Evolutionary conservation across 176 grass and related monocot species (phyloP), one percentile per base, ranked within the genome.

Genomic region (Triticum timopheevii): DNA sequence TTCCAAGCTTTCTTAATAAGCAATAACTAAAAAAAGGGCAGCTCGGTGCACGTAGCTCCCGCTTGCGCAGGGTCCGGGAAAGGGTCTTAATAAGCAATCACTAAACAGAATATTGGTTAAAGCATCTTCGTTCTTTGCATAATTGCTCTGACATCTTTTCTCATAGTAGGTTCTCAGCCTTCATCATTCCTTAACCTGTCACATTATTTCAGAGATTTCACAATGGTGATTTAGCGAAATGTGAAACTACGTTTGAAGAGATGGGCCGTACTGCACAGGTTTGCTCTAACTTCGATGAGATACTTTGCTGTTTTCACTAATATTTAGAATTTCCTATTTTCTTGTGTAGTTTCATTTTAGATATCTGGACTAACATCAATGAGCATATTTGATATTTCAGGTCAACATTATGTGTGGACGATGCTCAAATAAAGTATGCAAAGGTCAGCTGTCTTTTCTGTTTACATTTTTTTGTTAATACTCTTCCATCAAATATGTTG

Each of bases 211-310:
- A 98, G 96, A 90, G 70, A 87, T 94, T 95, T 59, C 89, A 91
- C 42, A 80, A 89, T 82, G 96, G 96, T 76, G 96, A 98, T 82
- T 90, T 98, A 86, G 47, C 66, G 40, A 87, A 95, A 73, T 98
- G 93, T 69, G 96, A 98, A 86, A 70, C 52, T 44, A 95, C 88
- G 62, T 94, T 88, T 79, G 52, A 95, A 75, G 82, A 83, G 88
- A 90, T 98, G 96, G 96, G 96, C 7, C 96, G 93, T 79, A 94
- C 93, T 86, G 88, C 96, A 59, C 86, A 98, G 93, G 96, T 95
- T 92, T 69, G 86, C 76, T 75, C 31, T 76, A 65, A 72, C 71
- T 75, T 91, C 0, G 35, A 39, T 80, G 76, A 87, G 36, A 38
- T 47, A 58, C 24, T 79, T 47, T n/a, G 19, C 79, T 84, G 10